A percentile compares a stretch with the other conserved stretches of the same genome.
Evolutionary conservation across 495 filamentous ascomycete species (phyloP).

Genomic region (Amphirosellinia nigrospora): DNA sequence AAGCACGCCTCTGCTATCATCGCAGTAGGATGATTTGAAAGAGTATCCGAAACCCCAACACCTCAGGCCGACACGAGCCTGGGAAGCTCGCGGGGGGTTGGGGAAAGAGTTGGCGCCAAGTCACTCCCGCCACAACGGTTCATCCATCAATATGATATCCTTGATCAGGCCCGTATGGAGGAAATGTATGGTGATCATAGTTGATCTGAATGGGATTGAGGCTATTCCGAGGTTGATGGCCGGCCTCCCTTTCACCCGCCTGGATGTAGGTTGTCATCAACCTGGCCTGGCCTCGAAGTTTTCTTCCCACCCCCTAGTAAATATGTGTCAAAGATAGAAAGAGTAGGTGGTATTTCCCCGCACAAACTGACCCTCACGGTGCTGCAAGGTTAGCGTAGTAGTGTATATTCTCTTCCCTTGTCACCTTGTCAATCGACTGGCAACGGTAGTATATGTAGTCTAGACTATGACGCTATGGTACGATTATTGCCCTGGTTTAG

Average conservation of each 20-base stretch:
- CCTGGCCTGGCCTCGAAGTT: neutral
- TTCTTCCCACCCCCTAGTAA: neutral
- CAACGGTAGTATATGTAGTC: neutral
- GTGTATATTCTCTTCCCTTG: neutral
- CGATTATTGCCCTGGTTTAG: neutral
- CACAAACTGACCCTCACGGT: neutral
- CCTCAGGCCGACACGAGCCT: neutral
- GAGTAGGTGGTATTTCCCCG: constrained; percentile 15
- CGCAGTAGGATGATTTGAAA: constrained; percentile 11
- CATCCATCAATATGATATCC: neutral
- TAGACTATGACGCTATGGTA: neutral
- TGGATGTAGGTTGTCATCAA: neutral
- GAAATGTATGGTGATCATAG: neutral
- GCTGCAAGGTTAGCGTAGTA: neutral
- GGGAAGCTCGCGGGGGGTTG: constrained; percentile 17
- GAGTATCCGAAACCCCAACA: neutral
- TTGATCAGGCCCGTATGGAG: neutral
- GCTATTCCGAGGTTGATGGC: constrained; percentile 5
- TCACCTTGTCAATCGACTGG: neutral
- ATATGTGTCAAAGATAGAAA: constrained; percentile 14
- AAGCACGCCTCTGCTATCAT: constrained; percentile 5
- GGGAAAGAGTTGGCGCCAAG: constrained; percentile 24
- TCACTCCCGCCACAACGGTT: neutral
- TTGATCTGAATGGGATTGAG: neutral
- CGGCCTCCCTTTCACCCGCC: neutral